Evolutionary conservation across 139 green algal genomes (phyloP).

Genomic region (Chlamydomonas sp.): DNA sequence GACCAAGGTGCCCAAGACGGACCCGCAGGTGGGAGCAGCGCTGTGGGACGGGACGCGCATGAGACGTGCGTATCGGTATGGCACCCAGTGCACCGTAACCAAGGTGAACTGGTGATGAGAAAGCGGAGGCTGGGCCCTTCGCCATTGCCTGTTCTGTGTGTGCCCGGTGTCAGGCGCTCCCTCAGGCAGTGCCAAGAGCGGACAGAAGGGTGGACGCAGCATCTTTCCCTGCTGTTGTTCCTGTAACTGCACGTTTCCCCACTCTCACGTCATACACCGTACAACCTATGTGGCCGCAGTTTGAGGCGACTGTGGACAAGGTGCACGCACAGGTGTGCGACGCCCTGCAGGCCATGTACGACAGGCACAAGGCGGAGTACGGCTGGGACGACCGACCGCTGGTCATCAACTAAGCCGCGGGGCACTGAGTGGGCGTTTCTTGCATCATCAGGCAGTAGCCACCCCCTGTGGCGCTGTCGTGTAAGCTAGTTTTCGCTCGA

Average conservation of each 20-base stretch:
- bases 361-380: conserved; percentile 50
- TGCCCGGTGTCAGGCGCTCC: no score
- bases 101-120: not conserved
- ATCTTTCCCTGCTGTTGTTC: not conserved
- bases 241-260: no score
- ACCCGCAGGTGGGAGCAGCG: conserved; percentile 26
- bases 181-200: no score
- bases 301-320: conserved; percentile 23
- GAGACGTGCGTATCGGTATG: not conserved
- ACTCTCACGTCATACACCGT: not conserved
- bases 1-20: not conserved
- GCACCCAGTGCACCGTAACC: not conserved
- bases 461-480: no score
- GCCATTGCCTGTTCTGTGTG: no score
- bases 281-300: not conserved
- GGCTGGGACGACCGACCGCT: conserved; percentile 50
- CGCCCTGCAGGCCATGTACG: conserved; percentile 28
- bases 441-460: no score
- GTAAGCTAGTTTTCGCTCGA: no score
- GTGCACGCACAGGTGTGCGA: not conserved
- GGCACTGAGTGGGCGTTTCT: no score
- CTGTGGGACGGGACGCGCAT: not conserved
- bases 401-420: conserved; percentile 32
- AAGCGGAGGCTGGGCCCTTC: no score
- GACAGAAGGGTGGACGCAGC: no score